Evolutionary conservation across 2,329 filamentous ascomycete genomes (phyloP), one percentile per base, ranked within the genome.

Genomic region (Diplodia corticola): DNA sequence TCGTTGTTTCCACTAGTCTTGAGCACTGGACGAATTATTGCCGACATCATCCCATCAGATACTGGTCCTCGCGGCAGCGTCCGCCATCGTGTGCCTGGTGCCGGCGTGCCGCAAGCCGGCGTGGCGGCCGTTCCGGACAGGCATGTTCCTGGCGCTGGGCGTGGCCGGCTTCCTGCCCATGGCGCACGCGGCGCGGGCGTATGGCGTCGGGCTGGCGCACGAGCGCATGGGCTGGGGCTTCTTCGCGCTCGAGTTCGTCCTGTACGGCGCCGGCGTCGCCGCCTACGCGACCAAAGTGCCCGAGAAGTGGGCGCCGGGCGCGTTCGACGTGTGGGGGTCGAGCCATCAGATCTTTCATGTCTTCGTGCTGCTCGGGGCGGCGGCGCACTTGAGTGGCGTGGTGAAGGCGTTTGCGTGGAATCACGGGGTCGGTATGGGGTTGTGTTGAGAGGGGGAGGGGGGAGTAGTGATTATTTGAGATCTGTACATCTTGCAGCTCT

Each of bases 271-370:
- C 5, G 81, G 80, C 0, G 78, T 78, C 3, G 69, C 71, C 4
- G 71, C 75, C 2, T 83, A 84, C 68, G 77, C 73, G 40, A 65
- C 74, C 4, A 73, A 78, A 71, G 73, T 83, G 15, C 82, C 82
- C 0, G 82, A 84, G 69, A 73, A 73, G 57, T 80, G 78, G 74
- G 79, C 73, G 48, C 81, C 79, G 2, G 74, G 75, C 15, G 73
- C 65, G 2, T 84, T 83, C 59, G 82, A 85, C 67, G 70, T 84
- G 1, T 80, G 22, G 82, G 82, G 1, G 76, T 80, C 1, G 82
- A 80, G 65, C 13, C 82, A 85, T 70, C 81, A 85, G 71, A 71
- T 83, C 24, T 80, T 85, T 73, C 82, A 85, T 66, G 68, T 83
- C 2, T 74, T 80, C 67, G 81, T 84, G 26, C 10, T 61, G 40